Base-by-base conservation (phyloP, 257 asterid species). In the Ligustrum vulgare region DNA sequence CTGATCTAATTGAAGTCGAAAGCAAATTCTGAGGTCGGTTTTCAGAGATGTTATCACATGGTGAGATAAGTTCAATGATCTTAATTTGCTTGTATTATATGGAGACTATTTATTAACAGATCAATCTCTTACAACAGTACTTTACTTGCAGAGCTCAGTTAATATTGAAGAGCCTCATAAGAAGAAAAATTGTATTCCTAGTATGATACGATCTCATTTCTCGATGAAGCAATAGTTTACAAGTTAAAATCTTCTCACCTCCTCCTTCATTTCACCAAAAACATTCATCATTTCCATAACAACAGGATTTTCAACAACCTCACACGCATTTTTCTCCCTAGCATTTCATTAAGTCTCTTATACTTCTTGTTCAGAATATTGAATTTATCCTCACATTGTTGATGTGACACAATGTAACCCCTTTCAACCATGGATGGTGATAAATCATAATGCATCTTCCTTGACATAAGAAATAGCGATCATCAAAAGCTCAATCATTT, bases 381-480 rank as follows among this genome's bases (percentile, higher is more conserved):
- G 80, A 87, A 85, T 35, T 90, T 90, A 72, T 88, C 93, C 81
- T 88, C 92, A 69, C 92, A 86, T 66, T 89, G 96, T 68, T 86
- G 94, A 36, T 92, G 89, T 0, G 92, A 86, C 13, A 85, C 89
- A n/a, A 33, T 7, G 68, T 71, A 75, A 33, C 94, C 92, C 58
- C 84, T 82, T 76, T 87, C 86, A 6, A 31, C 16, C 87, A 89
- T 78, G n/a, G n/a, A n/a, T n/a, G 37, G 71, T 75, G 11, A 28
- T 28, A 28, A n/a, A 28, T 28, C 73, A 4, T 5, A 60, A 60
- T 22, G 34, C 16, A 34, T 80, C 71, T 43, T 79, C 81, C 4
- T 72, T 81, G 0, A 77, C 36, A 62, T 83, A 86, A 71, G 86
- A 86, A 73, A 81, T 81, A 23, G 80, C 82, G 23, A 77, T 83